Base-by-base conservation (phyloP, 495 filamentous ascomycete species). In the Lepidopterella palustris region DNA sequence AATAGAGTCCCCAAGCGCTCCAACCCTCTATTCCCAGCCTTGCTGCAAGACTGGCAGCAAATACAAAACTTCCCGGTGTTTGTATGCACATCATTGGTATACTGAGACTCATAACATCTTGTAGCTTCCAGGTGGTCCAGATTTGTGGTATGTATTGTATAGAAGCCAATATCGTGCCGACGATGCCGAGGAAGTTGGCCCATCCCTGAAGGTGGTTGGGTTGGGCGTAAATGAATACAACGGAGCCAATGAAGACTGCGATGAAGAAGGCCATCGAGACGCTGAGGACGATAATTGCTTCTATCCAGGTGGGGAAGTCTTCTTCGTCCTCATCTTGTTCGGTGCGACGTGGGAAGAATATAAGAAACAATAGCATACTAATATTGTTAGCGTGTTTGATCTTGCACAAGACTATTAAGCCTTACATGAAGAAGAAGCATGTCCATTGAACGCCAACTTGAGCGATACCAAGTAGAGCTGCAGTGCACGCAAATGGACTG, bases 81-180 rank as follows among this genome's bases (percentile, higher is more conserved):
- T 98, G 93, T 45, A 97, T 96, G 70, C 87, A 87, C 93, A 98
- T 98, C 89, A 96, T 97, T 1, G 91, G 87, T 57, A 98, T 92
- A 68, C 90, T 95, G 58, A 98, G 72, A 68, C 89, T 95, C 32
- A 89, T 89, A 1, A 95, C 87, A 61, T 87, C 84, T 68, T 90
- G 86, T 51, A 96, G 76, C 32, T 76, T 80, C 74, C 89, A 92
- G 1, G 93, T 98, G 27, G 87, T 96, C 70, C 82, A 92, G 65
- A 98, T 90, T 75, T 98, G 93, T 1, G 93, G 93, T 20, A 97
- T 76, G 74, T 97, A 98, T 71, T 98, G 93, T 21, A 97, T 81
- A 0, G 81, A 84, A 0, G 95, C 87, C 21, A 97, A 83, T n/a
- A 85, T 65, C 4, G 89, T 84, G 35, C 88, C 79, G 66, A 87